Evolutionary conservation across 345 rosid species (phyloP), one percentile per base, ranked within the genome.

Genomic region (Euphorbia tirucalli): DNA sequence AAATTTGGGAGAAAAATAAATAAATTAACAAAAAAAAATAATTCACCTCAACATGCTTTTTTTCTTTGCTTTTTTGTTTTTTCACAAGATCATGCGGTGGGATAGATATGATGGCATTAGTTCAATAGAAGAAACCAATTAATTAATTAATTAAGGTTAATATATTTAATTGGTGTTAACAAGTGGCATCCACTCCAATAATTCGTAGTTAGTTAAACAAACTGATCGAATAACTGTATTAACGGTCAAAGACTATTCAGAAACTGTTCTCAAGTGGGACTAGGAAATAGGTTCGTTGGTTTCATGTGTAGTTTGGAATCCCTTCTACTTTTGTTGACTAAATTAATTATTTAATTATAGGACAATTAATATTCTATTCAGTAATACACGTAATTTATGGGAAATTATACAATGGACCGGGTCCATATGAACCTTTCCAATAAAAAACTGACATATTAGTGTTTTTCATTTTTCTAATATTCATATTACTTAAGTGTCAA

Each of bases 231-330:
- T 65, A 56, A 65, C 75, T n/a, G 64, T 16, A 65, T 52, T 65
- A 72, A 72, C 76, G 57, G 76, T 73, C 56, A 27, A 22, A 61
- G 60, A 19, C 43, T 52, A 0, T 62, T 27, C 28, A 39, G 61
- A 41, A 72, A 54, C 44, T 22, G n/a, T 16, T 52, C 30, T 5
- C 27, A 37, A 56, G 43, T 54, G 10, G 44, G 21, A 56, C 35
- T 9, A n/a, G 1, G 65, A 41, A 55, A 46, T 46, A 13, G 15
- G 49, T 35, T n/a, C n/a, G n/a, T n/a, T n/a, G n/a, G n/a, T n/a
- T n/a, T n/a, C n/a, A 37, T 37, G 70, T 56, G 31, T 22, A 28
- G 15, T 24, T 9, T 14, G 21, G 31, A 70, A 70, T 57, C 54
- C 48, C 41, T 46, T 22, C 21, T 18, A 21, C 46, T 32, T 57